Evolutionary conservation across 1,139 yeast species (phyloP), one percentile per base, ranked within the genome.

Genomic region (Yamadazyma taylorii): DNA sequence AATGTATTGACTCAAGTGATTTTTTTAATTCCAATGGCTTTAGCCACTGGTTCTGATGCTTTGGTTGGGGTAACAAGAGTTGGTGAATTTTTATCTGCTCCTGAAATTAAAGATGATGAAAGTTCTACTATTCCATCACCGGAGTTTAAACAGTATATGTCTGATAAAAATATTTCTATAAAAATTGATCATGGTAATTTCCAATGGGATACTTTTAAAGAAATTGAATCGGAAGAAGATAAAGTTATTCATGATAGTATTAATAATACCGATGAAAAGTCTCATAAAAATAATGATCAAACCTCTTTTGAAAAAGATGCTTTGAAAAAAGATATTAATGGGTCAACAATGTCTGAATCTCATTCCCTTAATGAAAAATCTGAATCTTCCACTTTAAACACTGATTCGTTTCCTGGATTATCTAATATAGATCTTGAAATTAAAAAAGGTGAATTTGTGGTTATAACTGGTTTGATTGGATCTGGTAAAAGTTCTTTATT

Each of bases 21-120:
- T 12, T 69, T 87, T 53, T 63, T 87, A 52, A 63, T 86, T 34
- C 96, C 96, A 15, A 67, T 86, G 66, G 83, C 86, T 46, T 61
- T 83, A 38, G 81, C 88, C 17, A 63, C 79, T 39, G 83, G 80
- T 40, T 73, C 81, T 2, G 95, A 86, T 60, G 89, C 87, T 13
- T 66, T 73, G 48, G 69, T 84, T 32, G 88, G 87, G 11, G 53
- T 82, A 13, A 63, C 61, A 8, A 76, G 95, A 56, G 73, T 84
- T 24, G 81, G 81, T 42, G 70, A 63, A 9, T 72, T 75, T 40
- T 65, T 86, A 41, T 50, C 61, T 3, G 46, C 63, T 9, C 43
- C 45, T 73, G 54, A 71, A 62, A 15, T 66, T 43, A 51, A 50
- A 34, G 46, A 46, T 17, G 55, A 52, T 12, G 59, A 58, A 23